Conservation (phyloP, 352 stramenopile species). For the Bremia lactucae region DNA sequence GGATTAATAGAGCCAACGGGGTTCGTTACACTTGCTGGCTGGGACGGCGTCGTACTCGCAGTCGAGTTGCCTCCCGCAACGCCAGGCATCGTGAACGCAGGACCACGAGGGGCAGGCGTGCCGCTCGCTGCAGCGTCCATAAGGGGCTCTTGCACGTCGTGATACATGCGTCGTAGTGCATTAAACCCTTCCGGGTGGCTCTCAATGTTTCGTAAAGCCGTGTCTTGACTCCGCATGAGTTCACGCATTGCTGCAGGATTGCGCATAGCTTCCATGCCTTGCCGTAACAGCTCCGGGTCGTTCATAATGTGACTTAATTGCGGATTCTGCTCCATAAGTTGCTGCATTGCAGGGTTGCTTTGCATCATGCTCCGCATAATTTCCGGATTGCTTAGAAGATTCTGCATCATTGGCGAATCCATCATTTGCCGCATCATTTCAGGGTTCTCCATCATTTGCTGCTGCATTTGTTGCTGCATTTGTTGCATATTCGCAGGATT, state of each 20-base stretch:
- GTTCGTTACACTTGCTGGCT: conserved; percentile 9
- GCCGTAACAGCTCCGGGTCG: conserved; percentile 90
- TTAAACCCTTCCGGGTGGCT: conserved; percentile 96
- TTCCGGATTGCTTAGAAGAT: conserved; percentile 91
- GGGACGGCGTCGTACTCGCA: conserved; percentile 12
- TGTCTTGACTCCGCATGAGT: conserved; percentile 96
- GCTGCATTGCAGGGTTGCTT: conserved; percentile 92
- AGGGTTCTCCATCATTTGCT: conserved; percentile 84
- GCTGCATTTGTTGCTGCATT: conserved; percentile 86
- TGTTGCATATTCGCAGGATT: conserved; percentile 48
- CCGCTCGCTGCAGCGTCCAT: conserved; percentile 84
- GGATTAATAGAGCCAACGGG: conserved; percentile 34
- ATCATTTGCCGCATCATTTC: conserved; percentile 86
- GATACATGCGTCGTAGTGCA: conserved; percentile 90
- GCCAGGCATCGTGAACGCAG: conserved; percentile 80
- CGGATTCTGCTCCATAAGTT: conserved; percentile 92
- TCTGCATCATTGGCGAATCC: conserved; percentile 88
- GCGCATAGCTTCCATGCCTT: conserved; percentile 95
- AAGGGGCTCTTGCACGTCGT: conserved; percentile 92
- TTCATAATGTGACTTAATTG: conserved; percentile 93
- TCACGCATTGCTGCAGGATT: conserved; percentile 93
- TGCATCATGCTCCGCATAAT: conserved; percentile 93
- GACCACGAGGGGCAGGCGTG: conserved; percentile 27
- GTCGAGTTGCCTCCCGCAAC: conserved; percentile 38
- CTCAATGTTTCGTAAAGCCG: conserved; percentile 94